A percentile compares a stretch with the other conserved stretches of the same genome.
Conservation (phyloP, 805 yeast species). For the Cyberlindnera galapagoensis region DNA sequence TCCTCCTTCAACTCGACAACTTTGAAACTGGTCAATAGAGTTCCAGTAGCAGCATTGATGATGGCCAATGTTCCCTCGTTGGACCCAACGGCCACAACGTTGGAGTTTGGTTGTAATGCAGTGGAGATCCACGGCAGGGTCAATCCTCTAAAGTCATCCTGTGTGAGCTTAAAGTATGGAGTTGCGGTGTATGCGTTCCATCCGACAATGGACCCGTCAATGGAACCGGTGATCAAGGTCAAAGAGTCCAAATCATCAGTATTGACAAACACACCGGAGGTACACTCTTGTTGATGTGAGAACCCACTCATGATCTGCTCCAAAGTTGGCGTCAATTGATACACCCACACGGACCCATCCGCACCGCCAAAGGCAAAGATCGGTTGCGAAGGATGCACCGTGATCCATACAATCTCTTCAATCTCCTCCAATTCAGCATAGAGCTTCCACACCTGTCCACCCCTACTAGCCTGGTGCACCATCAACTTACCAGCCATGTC, state of each 20-base stretch:
- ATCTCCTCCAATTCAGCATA: conserved; percentile 74
- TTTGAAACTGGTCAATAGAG: conserved; percentile 56
- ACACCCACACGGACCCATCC: conserved; percentile 95
- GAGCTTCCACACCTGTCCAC: conserved; percentile 79
- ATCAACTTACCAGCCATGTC: conserved; percentile 91
- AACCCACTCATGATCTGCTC: conserved; percentile 75
- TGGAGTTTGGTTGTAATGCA: conserved; percentile 39
- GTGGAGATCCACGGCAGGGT: conserved; percentile 87
- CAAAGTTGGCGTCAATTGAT: conserved; percentile 56
- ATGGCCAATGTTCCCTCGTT: conserved; percentile 82
- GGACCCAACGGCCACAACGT: conserved; percentile 71
- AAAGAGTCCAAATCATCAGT: conserved; percentile 50
- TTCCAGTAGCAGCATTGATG: conserved; percentile 70
- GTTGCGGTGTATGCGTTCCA: conserved; percentile 86
- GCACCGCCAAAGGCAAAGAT: conserved; percentile 87
- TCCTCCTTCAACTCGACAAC: conserved; percentile 52
- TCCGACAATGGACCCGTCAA: conserved; percentile 78
- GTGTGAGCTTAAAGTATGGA: conserved; percentile 59
- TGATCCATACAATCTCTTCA: conserved; percentile 83
- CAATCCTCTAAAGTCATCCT: conserved; percentile 62
- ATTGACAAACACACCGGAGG: conserved; percentile 70
- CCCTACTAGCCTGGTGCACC: conserved; percentile 62
- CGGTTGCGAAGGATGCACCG: conserved; percentile 69
- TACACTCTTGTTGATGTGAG: conserved; percentile 75
- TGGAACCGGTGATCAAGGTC: conserved; percentile 67